phyloP scores from a whole-genome alignment of 495 filamentous ascomycete species.

The Penicillium chermesinum region DNA sequence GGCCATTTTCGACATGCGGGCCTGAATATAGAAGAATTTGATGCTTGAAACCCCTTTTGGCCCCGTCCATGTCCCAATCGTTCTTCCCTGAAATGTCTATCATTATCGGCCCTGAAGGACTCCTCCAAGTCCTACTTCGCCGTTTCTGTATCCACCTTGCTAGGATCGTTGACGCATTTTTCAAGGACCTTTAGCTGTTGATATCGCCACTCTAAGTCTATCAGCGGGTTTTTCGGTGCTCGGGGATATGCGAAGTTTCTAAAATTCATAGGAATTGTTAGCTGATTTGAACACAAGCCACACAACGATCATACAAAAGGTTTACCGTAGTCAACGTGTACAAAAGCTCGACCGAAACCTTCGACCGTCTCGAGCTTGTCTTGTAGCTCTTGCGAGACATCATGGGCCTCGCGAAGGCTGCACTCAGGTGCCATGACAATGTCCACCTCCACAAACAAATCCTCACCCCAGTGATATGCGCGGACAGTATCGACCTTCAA shows the following conservation, averaged over 20 bases:
- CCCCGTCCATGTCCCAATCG: no score
- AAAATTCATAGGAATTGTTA: neutral
- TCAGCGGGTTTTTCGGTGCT: neutral
- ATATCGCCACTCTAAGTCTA: no score
- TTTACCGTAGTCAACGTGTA: constrained; percentile 48
- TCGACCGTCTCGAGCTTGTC: constrained; percentile 49
- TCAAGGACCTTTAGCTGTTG: no score
- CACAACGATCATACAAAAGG: neutral
- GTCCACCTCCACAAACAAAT: constrained; percentile 55
- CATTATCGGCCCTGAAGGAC: no score
- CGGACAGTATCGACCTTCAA: constrained; percentile 47
- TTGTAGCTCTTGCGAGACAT: constrained; percentile 49
- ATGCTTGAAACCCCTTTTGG: no score
- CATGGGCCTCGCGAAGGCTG: constrained; percentile 48
- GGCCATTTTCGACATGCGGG: constrained; percentile 27
- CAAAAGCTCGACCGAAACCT: constrained; percentile 52
- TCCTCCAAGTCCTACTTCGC: no score
- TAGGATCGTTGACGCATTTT: no score
- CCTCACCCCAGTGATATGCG: constrained; percentile 29
- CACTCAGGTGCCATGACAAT: constrained; percentile 51
- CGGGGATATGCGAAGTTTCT: neutral
- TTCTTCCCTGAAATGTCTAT: no score
- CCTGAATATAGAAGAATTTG: constrained; percentile 1
- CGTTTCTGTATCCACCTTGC: no score
- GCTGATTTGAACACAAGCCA: neutral